Evolutionary conservation across 495 filamentous ascomycete genomes (phyloP), one percentile per base, ranked within the genome.

Genomic region (Hypoxylon perforatum): DNA sequence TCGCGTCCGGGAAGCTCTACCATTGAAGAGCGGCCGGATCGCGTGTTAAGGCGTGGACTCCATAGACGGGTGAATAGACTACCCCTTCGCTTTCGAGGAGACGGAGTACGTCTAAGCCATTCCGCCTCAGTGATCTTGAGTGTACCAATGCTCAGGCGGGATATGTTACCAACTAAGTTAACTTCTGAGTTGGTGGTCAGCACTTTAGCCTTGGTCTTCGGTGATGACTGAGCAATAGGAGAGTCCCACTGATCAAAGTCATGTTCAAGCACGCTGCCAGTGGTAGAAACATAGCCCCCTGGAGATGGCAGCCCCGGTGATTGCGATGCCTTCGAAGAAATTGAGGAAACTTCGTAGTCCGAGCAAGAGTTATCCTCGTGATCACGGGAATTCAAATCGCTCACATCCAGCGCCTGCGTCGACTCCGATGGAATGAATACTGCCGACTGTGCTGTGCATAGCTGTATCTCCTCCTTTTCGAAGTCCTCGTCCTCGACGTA

Each of bases 21-120:
- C 66, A 65, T 65, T 1, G 61, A 69, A 47, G 66, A 64, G 12
- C 41, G 56, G 2, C 39, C 51, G 1, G 48, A 3, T 21, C 4
- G 47, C n/a, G 58, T 65, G 12, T 42, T 55, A 1, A 51, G 67
- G 21, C 57, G 51, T 3, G 72, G 65, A n/a, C 65, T 73, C 65
- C 71, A 68, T 9, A 70, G 17, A 21, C 57, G 52, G 9, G 51
- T 38, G 1, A 49, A 35, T 23, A 42, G 21, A 6, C 54, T 53
- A 21, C 57, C 50, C 17, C 45, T 62, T 36, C 44, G 59, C 2
- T 54, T 53, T 15, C 56, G 33, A 12, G 77, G 75, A 12, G 77
- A 78, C 1, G 77, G 79, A 17, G 74, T 76, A 21, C 72, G 74
- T 25, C 73, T 67, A 63, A 80, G 71, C 78, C 77, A 82, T 51